Percentiles rank a stretch among this genome's conserved stretches.
phyloP scores from a whole-genome alignment of 768 basidiomycete genomes.

The Chiua virens region DNA sequence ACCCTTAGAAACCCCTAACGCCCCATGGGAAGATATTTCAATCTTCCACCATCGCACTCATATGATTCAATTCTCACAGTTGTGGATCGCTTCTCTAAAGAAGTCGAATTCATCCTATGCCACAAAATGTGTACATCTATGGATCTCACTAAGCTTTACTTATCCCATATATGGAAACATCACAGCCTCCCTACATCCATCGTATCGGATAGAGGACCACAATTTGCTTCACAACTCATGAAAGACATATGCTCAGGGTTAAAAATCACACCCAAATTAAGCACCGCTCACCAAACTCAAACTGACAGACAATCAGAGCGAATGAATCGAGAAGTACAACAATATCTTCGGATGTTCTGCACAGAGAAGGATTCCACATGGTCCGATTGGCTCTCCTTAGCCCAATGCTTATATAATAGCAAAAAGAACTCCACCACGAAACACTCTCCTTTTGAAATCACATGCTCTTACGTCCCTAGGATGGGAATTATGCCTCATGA shows the following conservation, averaged over 20 bases:
- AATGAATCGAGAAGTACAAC: slow-evolving; percentile 24
- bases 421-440: not conserved
- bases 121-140: too few species aligned
- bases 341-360: not conserved
- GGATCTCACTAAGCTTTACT: too few species aligned
- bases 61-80: not conserved
- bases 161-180: not conserved
- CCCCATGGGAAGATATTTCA: not conserved
- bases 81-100: not conserved
- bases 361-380: not conserved
- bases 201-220: not conserved
- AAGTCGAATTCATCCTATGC: too few species aligned
- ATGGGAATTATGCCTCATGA: not conserved
- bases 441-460: not conserved
- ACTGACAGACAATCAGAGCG: slow-evolving; percentile 37
- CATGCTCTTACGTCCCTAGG: not conserved
- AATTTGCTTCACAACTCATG: not conserved
- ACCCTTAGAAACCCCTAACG: not conserved
- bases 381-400: too few species aligned
- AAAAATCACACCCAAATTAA: slow-evolving; percentile 16
- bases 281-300: slow-evolving; percentile 36
- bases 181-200: not conserved
- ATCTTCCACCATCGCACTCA: not conserved
- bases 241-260: not conserved
- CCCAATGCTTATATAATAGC: not conserved